A percentile compares a stretch with the other conserved stretches of the same genome.
Evolutionary conservation across 495 filamentous ascomycete species (phyloP).

Genomic region (Aspergillus nanangensis): DNA sequence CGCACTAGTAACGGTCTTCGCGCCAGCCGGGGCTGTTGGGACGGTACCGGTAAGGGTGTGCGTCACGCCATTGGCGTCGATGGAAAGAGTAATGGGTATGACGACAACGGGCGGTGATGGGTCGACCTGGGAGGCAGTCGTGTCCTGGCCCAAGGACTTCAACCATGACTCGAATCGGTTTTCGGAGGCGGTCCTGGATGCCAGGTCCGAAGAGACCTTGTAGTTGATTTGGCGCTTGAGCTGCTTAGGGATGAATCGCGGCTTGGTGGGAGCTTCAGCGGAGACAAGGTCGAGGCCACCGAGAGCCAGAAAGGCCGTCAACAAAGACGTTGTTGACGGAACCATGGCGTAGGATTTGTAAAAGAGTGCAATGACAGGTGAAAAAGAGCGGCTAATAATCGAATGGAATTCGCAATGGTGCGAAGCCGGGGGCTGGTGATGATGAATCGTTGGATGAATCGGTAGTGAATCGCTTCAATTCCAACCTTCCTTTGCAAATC

Average conservation of each 20-base stretch:
- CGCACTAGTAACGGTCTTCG: neutral
- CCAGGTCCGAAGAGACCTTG: conserved; percentile 1
- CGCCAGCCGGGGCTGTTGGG: neutral
- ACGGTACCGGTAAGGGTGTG: conserved; percentile 19
- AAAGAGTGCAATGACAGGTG: conserved; percentile 18
- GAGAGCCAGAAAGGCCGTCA: conserved; percentile 30
- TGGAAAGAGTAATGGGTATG: conserved; percentile 21
- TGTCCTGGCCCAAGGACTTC: neutral
- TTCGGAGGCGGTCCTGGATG: neutral
- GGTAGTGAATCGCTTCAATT: too few relatives aligned
- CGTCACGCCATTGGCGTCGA: conserved; percentile 21
- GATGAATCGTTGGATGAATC: neutral
- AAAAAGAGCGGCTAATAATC: conserved; percentile 12
- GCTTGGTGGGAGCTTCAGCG: conserved; percentile 31
- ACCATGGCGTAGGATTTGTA: conserved; percentile 27
- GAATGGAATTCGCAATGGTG: neutral
- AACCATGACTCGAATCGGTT: neutral
- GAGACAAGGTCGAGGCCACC: conserved; percentile 32
- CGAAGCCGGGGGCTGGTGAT: too few relatives aligned
- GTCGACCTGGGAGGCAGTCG: conserved; percentile 12
- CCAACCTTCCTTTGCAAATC: too few relatives aligned
- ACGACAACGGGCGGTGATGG: conserved; percentile 16
- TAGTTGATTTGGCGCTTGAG: conserved; percentile 38
- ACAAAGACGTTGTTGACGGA: conserved; percentile 19
- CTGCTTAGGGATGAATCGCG: conserved; percentile 42